Evolutionary conservation across 257 asterid genomes (phyloP), one percentile per base, ranked within the genome.

Genomic region (Sherardia arvensis): DNA sequence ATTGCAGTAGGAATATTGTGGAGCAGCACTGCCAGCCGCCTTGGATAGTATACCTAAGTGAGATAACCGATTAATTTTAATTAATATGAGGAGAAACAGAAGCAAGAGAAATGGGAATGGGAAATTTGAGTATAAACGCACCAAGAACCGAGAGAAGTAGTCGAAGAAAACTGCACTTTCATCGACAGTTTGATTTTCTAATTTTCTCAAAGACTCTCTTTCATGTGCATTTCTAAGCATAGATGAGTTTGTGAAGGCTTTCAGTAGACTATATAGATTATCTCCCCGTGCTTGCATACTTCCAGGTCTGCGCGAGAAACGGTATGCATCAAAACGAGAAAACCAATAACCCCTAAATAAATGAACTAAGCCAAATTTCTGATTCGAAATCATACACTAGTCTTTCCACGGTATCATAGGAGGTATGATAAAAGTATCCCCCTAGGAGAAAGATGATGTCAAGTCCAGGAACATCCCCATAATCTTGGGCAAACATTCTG

Each of bases 261-360:
- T 90, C 84, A 93, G 71, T 61, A 87, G 27, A 73, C 85, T 81
- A 66, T 80, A 59, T 71, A 93, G 72, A 78, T 93, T 93, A 59
- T 93, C 99, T 73, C 99, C 99, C 2, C 99, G 96, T 23, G 91
- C 97, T 84, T 93, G 99, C 77, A 93, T 81, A 91, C 99, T 93
- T 79, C 99, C 99, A 66, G 96, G 97, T 73, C 97, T 93, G 68
- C 64, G 73, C 53, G 68, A 70, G 75, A 76, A 60, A 45, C 43
- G 6, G 12, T 36, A 61, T 36, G 61, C 56, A 67, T 80, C 65
- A 85, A 75, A 72, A 53, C 63, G 70, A 77, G 62, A 62, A 67
- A 66, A 64, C 54, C 18, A 36, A 53, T 30, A 48, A 76, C 65
- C 69, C 1, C 36, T 70, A 64, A 72, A 69, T 61, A 29, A 59